Conservation (phyloP, 1,284 basidiomycete genomes). For the Cryptococcus amylolentus region DNA sequence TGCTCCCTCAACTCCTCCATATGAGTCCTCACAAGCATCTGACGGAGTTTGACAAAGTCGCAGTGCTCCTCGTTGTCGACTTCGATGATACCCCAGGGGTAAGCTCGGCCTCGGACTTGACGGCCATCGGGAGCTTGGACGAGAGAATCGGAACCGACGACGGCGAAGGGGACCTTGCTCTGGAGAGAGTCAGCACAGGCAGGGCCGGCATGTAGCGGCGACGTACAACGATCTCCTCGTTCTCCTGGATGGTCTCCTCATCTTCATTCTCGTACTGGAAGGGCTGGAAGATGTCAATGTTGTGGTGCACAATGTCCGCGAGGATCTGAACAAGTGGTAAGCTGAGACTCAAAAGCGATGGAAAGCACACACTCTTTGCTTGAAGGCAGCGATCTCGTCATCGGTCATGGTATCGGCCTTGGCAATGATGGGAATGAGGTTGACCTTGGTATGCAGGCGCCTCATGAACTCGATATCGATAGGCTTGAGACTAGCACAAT, state of each 20-base stretch:
- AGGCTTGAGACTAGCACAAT: slow-evolving; percentile 70
- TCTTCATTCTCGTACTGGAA: slow-evolving; percentile 95
- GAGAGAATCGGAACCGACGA: slow-evolving; percentile 83
- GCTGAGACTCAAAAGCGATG: slow-evolving; percentile 2
- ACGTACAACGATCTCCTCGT: slow-evolving; percentile 80
- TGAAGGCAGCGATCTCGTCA: slow-evolving; percentile 87
- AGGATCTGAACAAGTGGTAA: slow-evolving; percentile 61
- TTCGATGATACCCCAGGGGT: slow-evolving; percentile 96
- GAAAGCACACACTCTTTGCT: slow-evolving; percentile 65
- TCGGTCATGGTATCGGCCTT: slow-evolving; percentile 96
- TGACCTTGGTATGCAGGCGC: slow-evolving; percentile 90
- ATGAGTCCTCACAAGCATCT: slow-evolving; percentile 96
- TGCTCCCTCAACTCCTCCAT: slow-evolving; percentile 97
- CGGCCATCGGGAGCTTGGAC: slow-evolving; percentile 80
- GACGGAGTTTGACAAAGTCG: slow-evolving; percentile 95
- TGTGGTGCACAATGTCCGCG: slow-evolving; percentile 83
- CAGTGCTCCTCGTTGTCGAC: slow-evolving; percentile 98
- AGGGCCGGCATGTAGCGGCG: neutral
- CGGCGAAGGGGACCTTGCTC: slow-evolving; percentile 94
- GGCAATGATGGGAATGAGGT: slow-evolving; percentile 93
- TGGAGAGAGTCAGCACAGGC: slow-evolving; percentile 19
- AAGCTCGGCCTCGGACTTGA: slow-evolving; percentile 82
- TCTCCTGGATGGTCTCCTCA: slow-evolving; percentile 91
- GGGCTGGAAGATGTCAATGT: slow-evolving; percentile 93
- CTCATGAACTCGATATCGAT: slow-evolving; percentile 98